Evolutionary conservation across 345 rosid species (phyloP).

Genomic region (Hibiscus syriacus): DNA sequence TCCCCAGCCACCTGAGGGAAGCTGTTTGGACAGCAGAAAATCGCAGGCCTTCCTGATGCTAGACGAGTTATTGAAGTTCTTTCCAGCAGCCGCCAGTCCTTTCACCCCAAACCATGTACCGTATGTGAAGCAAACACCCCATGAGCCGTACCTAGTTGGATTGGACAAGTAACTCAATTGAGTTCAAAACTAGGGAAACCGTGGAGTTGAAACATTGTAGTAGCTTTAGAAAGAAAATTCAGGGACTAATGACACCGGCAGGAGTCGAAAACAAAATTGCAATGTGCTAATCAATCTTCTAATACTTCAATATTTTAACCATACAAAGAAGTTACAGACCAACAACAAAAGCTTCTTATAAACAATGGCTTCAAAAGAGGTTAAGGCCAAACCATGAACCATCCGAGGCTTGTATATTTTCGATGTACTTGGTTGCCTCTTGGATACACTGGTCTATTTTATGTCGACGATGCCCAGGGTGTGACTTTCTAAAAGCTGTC

Average conservation of each 20-base stretch:
- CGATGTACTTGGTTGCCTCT: conserved; percentile 58
- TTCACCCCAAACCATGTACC: conserved; percentile 14
- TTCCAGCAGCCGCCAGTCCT: conserved; percentile 64
- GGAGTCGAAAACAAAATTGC: neutral
- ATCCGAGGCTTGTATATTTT: conserved; percentile 63
- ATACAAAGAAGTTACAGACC: neutral
- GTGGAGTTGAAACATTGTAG: neutral
- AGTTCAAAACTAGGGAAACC: conserved; percentile 2
- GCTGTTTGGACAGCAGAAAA: conserved; percentile 80
- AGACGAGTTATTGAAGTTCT: conserved; percentile 43
- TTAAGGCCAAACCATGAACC: conserved; percentile 82
- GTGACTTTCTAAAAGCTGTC: conserved; percentile 50
- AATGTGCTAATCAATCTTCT: neutral
- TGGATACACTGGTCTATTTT: conserved; percentile 69
- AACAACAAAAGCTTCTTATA: neutral
- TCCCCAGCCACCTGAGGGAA: conserved; percentile 90
- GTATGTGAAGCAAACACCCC: conserved; percentile 17
- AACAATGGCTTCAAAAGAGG: neutral
- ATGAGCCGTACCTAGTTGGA: conserved; percentile 61
- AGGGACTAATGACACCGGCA: neutral
- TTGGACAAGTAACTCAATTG: neutral
- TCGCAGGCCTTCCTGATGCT: conserved; percentile 71
- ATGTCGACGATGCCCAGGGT: conserved; percentile 69
- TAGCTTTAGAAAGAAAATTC: conserved; percentile 2
- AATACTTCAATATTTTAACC: neutral